Evolutionary conservation across 805 yeast genomes (phyloP).

Genomic region (Suhomyces canberraensis): DNA sequence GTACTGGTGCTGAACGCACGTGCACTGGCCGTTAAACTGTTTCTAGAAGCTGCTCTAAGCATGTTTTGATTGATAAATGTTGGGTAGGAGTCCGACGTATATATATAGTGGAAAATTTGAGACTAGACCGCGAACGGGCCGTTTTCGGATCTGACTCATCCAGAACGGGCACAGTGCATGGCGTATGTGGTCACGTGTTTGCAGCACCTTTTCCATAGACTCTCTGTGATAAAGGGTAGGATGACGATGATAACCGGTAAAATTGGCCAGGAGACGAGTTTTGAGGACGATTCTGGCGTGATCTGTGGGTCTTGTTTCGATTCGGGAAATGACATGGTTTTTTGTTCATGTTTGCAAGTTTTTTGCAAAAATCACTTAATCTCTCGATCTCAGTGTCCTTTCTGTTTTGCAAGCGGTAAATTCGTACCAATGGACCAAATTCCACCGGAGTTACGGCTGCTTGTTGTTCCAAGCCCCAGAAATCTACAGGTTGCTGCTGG

Average conservation of each 20-base stretch:
- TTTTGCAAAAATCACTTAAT: no score
- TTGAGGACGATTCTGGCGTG: background rate
- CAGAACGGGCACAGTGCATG: no score
- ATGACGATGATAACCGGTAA: background rate
- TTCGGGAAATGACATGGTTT: background rate
- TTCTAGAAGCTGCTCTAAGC: conserved; percentile 3
- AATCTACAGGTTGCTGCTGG: no score
- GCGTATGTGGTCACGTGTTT: no score
- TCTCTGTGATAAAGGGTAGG: background rate
- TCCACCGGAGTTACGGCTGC: no score
- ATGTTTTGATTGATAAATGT: background rate
- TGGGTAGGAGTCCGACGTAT: background rate
- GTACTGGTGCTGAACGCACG: conserved; percentile 6
- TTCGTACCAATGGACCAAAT: no score
- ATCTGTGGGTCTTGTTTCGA: background rate
- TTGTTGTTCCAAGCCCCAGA: no score
- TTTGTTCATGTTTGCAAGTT: no score
- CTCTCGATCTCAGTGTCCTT: no score
- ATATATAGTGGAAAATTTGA: conserved; percentile 1
- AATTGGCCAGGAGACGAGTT: background rate
- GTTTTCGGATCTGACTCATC: conserved; percentile 2
- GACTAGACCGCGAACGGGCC: conserved; percentile 2
- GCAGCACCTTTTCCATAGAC: background rate
- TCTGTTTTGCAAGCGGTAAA: no score
- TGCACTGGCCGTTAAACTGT: background rate